A percentile compares a stretch with the other conserved stretches of the same genome.
These are phyloP conservation scores for Saksenaea oblongispora DNA, from an alignment of 371 early-diverging fungal species.

Conservation along the genomic window DNA sequence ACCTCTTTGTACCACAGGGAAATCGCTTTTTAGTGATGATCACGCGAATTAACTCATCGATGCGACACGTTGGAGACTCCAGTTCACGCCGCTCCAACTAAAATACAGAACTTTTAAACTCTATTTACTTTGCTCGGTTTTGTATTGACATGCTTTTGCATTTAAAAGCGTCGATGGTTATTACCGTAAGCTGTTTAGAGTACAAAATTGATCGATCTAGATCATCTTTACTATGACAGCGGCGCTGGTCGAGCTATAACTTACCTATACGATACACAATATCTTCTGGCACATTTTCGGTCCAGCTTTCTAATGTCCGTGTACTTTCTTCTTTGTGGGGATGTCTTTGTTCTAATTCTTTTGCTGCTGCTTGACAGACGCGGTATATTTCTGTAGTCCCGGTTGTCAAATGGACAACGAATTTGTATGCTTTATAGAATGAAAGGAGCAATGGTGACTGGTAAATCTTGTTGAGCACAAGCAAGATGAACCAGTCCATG, in stretches of 20 bases:
- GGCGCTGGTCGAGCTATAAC: slow-evolving; percentile 1
- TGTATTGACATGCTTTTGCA: neutral
- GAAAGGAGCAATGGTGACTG: slow-evolving; percentile 48
- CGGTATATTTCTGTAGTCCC: slow-evolving; percentile 69
- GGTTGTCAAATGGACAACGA: slow-evolving; percentile 44
- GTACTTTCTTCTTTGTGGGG: slow-evolving; percentile 17
- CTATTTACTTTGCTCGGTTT: neutral
- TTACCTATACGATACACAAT: slow-evolving; percentile 23
- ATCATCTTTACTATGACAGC: neutral
- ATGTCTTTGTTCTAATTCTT: slow-evolving; percentile 20
- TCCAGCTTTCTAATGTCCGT: neutral
- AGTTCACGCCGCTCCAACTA: slow-evolving; percentile 56
- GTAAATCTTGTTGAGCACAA: slow-evolving; percentile 55
- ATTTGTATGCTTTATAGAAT: slow-evolving; percentile 58
- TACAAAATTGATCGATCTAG: slow-evolving; percentile 56
- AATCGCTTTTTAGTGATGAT: slow-evolving; percentile 59
- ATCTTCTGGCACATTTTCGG: slow-evolving; percentile 9
- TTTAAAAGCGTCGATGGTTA: neutral
- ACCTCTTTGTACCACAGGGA: slow-evolving; percentile 36
- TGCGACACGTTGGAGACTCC: slow-evolving; percentile 37
- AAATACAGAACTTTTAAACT: neutral
- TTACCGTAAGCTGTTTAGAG: slow-evolving; percentile 52
- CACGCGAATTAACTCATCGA: slow-evolving; percentile 34
- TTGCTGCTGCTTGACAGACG: slow-evolving; percentile 49
- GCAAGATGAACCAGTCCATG: slow-evolving; percentile 49